Percentiles rank a stretch among this genome's conserved stretches.
Evolutionary conservation across 208 protist species (phyloP).

Genomic region (Lotmaria passim): DNA sequence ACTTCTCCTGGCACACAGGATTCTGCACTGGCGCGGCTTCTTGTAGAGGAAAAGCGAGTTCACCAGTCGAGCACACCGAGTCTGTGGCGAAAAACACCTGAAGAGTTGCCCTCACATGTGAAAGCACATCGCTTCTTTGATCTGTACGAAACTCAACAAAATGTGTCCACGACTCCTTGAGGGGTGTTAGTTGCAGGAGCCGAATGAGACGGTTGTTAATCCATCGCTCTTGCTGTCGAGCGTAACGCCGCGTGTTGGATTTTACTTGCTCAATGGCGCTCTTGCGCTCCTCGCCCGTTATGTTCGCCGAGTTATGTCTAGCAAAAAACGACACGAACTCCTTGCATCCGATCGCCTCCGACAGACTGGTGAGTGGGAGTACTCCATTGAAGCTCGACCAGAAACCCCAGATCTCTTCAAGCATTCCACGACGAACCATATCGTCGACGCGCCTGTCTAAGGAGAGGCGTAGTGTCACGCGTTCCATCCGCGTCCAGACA

Average conservation of each 20-base stretch:
- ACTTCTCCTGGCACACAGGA: constrained; percentile 58
- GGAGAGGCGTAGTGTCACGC: constrained; percentile 37
- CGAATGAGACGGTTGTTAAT: constrained; percentile 77
- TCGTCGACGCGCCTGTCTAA: constrained; percentile 76
- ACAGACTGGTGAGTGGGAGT: constrained; percentile 33
- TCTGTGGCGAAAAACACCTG: constrained; percentile 2
- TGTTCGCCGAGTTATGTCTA: background rate
- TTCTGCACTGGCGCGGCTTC: background rate
- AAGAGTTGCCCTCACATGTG: background rate
- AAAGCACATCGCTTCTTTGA: background rate
- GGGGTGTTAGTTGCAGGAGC: constrained; percentile 34
- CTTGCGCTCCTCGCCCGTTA: constrained; percentile 16
- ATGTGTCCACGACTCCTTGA: constrained; percentile 20
- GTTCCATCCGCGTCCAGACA: constrained; percentile 61
- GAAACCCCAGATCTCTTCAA: constrained; percentile 65
- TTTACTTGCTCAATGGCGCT: constrained; percentile 63
- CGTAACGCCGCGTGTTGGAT: constrained; percentile 77
- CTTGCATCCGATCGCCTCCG: constrained; percentile 83
- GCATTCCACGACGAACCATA: constrained; percentile 78
- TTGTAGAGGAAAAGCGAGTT: constrained; percentile 20
- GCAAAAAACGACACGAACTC: constrained; percentile 50
- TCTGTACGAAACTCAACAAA: constrained; percentile 21
- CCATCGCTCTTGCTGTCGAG: constrained; percentile 79
- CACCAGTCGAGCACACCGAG: background rate
- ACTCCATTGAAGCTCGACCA: constrained; percentile 5